Evolutionary conservation across 164 flowering plant genomes (phyloP).

Genomic region (Dillenia suffruticosa): DNA sequence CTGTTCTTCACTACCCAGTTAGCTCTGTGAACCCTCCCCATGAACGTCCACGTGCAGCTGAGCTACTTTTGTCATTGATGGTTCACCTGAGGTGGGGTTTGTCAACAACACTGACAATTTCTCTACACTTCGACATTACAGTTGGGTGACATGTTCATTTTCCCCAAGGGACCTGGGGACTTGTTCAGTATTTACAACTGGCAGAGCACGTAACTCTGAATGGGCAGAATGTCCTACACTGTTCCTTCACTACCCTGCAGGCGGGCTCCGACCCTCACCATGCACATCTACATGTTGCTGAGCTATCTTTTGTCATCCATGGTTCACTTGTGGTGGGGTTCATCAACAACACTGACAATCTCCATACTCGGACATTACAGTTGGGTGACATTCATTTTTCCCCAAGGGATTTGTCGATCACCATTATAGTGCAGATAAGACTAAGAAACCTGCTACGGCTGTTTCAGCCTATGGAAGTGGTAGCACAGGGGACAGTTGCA

Average conservation of each 20-base stretch:
- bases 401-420: conserved; percentile 23
- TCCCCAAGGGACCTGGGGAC: conserved; percentile 19
- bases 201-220: too few species aligned
- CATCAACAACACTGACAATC: conserved; percentile 18
- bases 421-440: conserved; percentile 14
- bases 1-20: conserved; percentile 15
- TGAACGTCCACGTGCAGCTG: conserved; percentile 21
- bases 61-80: conserved; percentile 9
- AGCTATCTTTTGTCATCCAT: conserved; percentile 1
- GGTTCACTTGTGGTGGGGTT: conserved; percentile 25
- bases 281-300: conserved; percentile 7
- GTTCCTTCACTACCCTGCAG: conserved; percentile 1
- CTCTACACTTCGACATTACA: conserved; percentile 22
- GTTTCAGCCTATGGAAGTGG: conserved; percentile 21
- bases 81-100: conserved; percentile 22
- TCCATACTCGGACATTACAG: conserved; percentile 19
- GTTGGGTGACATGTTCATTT: conserved; percentile 25
- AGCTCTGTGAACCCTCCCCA: conserved; percentile 21
- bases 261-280: conserved; percentile 4
- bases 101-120: conserved; percentile 22
- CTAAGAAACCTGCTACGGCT: conserved; percentile 9
- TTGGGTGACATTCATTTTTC: conserved; percentile 26
- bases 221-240: conserved; percentile 11
- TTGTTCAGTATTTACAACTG: too few species aligned
- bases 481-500: conserved; percentile 12